Base-by-base conservation (phyloP, 2,329 filamentous ascomycete genomes). In the Triangularia verruculosa region DNA sequence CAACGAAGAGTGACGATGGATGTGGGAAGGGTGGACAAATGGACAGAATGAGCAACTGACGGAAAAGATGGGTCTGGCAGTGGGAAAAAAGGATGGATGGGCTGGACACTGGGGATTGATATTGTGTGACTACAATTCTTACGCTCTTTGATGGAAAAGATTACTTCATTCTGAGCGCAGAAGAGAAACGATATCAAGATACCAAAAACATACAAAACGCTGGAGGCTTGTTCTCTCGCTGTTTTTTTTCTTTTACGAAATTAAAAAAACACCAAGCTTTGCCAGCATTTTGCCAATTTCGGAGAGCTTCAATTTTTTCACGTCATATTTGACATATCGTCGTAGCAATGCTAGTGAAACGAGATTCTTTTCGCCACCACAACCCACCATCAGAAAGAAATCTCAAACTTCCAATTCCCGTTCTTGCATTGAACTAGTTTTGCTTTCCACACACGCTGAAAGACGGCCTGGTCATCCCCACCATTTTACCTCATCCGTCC, bases 81-180 rank as follows among this genome's bases (percentile, higher is more conserved):
- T 22, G n/a, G 39, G n/a, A 47, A 9, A 47, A 20, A 28, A 5
- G 28, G 32, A 56, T 28, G 24, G 61, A 43, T 2, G 9, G 25
- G 30, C 11, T n/a, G 60, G 39, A 61, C 13, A 57, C n/a, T 47
- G 28, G 51, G 4, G n/a, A n/a, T n/a, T 25, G 51, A 17, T n/a
- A n/a, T 53, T 61, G 61, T 62, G 55, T 54, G 30, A 60, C 39
- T 67, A 61, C 56, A 39, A 59, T 67, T 67, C 63, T 66, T 61
- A 51, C 66, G 62, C 61, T 66, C 66, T 47, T 64, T 67, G 57
- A 59, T 59, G 25, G 52, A 53, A 15, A 22, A 60, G 59, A 61
- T 60, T 54, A 59, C 25, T 57, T 58, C 34, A 55, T 57, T 24
- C 4, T 57, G 6, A 53, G 22, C 12, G 11, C 8, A 6, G 12